These are phyloP conservation scores for Boletellus ananas DNA, from an alignment of 768 basidiomycete genomes.

Conservation along the genomic window DNA sequence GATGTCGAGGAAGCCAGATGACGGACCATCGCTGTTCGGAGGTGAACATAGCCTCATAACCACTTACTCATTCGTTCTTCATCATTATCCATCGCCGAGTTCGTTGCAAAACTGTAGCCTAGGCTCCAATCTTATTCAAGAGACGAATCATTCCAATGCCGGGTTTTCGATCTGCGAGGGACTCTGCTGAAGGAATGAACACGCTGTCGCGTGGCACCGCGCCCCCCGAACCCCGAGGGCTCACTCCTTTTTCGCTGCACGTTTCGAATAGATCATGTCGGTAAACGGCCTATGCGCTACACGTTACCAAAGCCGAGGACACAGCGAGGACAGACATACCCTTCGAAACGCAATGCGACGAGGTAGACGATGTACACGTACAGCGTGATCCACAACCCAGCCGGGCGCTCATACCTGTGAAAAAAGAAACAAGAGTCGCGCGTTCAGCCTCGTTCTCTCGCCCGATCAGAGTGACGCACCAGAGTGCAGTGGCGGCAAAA, in stretches of 20 bases:
- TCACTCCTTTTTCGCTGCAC: slow-evolving; percentile 28
- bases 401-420: slow-evolving; percentile 78
- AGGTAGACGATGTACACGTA: slow-evolving; percentile 84
- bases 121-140: too few relatives aligned
- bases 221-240: background rate
- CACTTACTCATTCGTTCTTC: too few relatives aligned
- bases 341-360: slow-evolving; percentile 85
- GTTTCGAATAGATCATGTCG: slow-evolving; percentile 73
- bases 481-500: slow-evolving; percentile 82
- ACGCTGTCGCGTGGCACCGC: too few relatives aligned
- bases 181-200: background rate
- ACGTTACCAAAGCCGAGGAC: background rate
- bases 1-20: background rate
- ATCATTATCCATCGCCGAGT: too few relatives aligned
- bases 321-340: slow-evolving; percentile 47
- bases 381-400: slow-evolving; percentile 72
- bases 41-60: too few relatives aligned
- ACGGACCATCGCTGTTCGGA: too few relatives aligned
- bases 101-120: too few relatives aligned
- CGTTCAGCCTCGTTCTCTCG: background rate
- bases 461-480: slow-evolving; percentile 45
- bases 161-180: background rate
- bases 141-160: too few relatives aligned
- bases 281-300: slow-evolving; percentile 61
- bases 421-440: background rate